Percentiles rank a stretch among this genome's conserved stretches.
These are phyloP conservation scores for Salix purpurea DNA, from an alignment of 345 rosid species.

Conservation along the genomic window DNA sequence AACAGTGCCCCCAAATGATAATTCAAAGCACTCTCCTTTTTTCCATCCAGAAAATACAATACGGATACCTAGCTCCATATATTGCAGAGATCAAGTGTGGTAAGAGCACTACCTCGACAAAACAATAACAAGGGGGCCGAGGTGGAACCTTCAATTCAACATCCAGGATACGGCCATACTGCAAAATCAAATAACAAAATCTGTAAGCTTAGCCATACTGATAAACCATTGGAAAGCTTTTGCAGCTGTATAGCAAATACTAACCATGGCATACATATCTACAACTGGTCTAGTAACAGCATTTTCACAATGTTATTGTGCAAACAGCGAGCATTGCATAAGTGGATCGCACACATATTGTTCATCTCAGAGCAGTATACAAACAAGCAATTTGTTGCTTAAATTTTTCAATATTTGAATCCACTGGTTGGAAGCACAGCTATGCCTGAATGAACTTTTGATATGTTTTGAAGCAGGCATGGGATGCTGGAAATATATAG, in stretches of 20 bases:
- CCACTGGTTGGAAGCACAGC: background rate
- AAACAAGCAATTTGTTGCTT: background rate
- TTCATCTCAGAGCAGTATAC: background rate
- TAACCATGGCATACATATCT: background rate
- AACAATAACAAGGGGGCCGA: slow-evolving; percentile 92
- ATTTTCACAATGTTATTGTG: background rate
- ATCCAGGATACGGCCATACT: slow-evolving; percentile 51
- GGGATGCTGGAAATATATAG: background rate
- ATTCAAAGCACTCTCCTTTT: background rate
- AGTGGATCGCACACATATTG: background rate
- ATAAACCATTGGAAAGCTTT: background rate
- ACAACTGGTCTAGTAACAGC: background rate
- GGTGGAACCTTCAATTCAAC: slow-evolving; percentile 86
- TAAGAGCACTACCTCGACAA: slow-evolving; percentile 69
- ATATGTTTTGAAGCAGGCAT: background rate
- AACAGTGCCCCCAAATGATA: background rate
- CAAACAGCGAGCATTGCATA: background rate
- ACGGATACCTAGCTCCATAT: background rate
- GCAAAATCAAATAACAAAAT: slow-evolving; percentile 3
- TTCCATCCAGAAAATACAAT: background rate
- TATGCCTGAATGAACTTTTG: background rate
- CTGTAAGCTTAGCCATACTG: background rate
- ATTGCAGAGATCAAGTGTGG: background rate
- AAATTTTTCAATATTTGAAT: background rate
- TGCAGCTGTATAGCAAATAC: background rate